A percentile compares a stretch with the other conserved stretches of the same genome.
These are phyloP conservation scores for Wickerhamiella allomyrinae DNA, from an alignment of 805 yeast species.

Conservation along the genomic window DNA sequence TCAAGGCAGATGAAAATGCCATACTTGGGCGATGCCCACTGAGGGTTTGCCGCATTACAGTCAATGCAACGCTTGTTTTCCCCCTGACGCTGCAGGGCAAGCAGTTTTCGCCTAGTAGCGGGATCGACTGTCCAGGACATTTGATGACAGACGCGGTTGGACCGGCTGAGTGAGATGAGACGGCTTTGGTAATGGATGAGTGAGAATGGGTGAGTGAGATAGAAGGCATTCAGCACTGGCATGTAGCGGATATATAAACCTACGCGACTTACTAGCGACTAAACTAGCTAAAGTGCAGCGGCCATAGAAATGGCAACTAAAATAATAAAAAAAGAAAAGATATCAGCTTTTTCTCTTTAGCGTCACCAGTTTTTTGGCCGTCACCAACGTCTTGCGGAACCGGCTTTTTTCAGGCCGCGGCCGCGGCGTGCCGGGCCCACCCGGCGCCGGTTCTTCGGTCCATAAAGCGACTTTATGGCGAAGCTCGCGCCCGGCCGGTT, in stretches of 20 bases:
- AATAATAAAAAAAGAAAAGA: background rate
- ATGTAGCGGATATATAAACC: too few species aligned
- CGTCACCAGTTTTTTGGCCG: constrained; percentile 1
- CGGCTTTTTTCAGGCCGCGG: background rate
- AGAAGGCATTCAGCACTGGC: too few species aligned
- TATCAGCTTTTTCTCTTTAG: background rate
- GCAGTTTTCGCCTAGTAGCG: constrained; percentile 56
- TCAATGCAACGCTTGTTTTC: constrained; percentile 84
- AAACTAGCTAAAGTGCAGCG: too few species aligned
- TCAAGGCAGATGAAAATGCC: constrained; percentile 95
- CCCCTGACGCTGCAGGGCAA: constrained; percentile 64
- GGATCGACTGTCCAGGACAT: constrained; percentile 82
- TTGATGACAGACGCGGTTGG: constrained; percentile 13
- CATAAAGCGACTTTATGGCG: background rate
- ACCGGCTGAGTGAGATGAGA: too few species aligned
- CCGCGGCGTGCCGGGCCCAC: constrained; percentile 2
- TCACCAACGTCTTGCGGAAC: constrained; percentile 1
- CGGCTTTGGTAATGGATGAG: too few species aligned
- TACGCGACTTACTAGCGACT: too few species aligned
- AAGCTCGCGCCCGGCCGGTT: background rate
- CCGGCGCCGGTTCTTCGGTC: background rate
- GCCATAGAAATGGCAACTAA: too few species aligned
- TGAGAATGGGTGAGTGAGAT: too few species aligned
- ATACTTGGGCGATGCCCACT: constrained; percentile 98
- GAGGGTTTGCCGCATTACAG: constrained; percentile 91